A percentile compares a stretch with the other conserved stretches of the same genome.
Evolutionary conservation across 2,329 filamentous ascomycete species (phyloP).

Genomic region (Colletotrichum filicis): DNA sequence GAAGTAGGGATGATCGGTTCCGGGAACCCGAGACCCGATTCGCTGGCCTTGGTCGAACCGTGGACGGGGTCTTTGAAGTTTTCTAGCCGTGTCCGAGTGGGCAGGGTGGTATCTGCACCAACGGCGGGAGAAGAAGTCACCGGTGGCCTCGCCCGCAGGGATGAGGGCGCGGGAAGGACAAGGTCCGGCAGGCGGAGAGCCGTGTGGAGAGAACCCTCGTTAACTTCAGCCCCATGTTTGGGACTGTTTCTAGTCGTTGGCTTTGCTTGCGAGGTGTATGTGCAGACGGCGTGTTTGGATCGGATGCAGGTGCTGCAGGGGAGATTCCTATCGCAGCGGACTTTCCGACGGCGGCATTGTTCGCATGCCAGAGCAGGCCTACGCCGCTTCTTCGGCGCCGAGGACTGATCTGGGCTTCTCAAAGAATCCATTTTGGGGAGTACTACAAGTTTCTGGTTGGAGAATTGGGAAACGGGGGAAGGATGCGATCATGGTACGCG

Average conservation of each 20-base stretch:
- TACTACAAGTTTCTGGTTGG: background rate
- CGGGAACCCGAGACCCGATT: background rate
- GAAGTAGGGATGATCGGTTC: constrained; percentile 16
- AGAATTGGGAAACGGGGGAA: background rate
- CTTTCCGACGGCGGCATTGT: constrained; percentile 69
- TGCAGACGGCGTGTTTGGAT: constrained; percentile 64
- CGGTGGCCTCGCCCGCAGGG: background rate
- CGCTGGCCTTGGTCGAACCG: background rate
- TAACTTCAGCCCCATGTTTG: background rate
- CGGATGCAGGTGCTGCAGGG: constrained; percentile 71
- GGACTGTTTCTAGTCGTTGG: constrained; percentile 19
- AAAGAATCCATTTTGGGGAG: background rate
- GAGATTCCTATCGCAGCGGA: constrained; percentile 67
- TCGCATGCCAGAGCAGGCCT: constrained; percentile 61
- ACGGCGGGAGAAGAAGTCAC: background rate
- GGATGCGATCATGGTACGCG: too few relatives aligned
- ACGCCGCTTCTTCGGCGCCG: constrained; percentile 49
- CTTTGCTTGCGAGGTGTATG: constrained; percentile 55
- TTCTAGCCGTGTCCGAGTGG: too few relatives aligned
- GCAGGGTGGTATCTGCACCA: too few relatives aligned
- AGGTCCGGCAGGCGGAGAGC: background rate
- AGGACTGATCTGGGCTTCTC: background rate
- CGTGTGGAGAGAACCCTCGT: background rate
- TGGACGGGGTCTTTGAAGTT: background rate
- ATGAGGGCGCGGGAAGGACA: constrained; percentile 7